A percentile compares a stretch with the other conserved stretches of the same genome.
Conservation (phyloP, 116 monocot species). For the Iris pallida region DNA sequence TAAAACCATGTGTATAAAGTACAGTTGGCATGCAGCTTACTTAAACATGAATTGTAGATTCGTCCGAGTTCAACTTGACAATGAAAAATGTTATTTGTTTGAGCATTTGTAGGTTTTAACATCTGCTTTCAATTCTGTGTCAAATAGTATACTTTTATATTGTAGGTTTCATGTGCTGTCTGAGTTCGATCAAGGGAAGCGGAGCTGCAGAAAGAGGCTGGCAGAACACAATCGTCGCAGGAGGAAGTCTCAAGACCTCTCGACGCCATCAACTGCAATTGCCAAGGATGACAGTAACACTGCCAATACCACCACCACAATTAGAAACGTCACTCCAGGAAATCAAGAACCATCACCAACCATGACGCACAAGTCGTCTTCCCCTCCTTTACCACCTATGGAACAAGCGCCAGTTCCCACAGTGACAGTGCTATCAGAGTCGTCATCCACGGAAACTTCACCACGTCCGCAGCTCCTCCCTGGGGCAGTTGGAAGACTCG, state of each 20-base stretch:
- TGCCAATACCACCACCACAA: background rate
- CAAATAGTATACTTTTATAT: background rate
- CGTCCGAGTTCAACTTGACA: too few species aligned
- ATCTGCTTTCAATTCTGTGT: too few species aligned
- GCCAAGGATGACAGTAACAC: background rate
- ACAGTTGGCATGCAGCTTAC: too few species aligned
- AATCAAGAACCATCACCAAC: slow-evolving; percentile 7
- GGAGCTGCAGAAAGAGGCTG: slow-evolving; percentile 65
- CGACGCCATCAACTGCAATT: background rate
- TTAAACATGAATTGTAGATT: too few species aligned
- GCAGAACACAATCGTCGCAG: slow-evolving; percentile 60
- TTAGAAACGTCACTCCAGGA: background rate
- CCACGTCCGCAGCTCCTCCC: slow-evolving; percentile 8
- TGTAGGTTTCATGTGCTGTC: slow-evolving; percentile 57
- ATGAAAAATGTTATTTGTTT: too few species aligned
- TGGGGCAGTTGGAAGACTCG: slow-evolving; percentile 9
- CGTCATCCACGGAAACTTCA: slow-evolving; percentile 25
- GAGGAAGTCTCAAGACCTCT: slow-evolving; percentile 47
- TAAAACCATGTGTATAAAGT: too few species aligned
- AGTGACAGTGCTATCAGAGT: slow-evolving; percentile 8
- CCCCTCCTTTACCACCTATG: slow-evolving; percentile 8
- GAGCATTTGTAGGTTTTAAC: too few species aligned
- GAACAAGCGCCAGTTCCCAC: slow-evolving; percentile 9
- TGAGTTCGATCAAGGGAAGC: slow-evolving; percentile 67
- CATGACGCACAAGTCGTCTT: background rate